Evolutionary conservation across 192 early-diverging fungal species (phyloP), one percentile per base, ranked within the genome.

Genomic region (Phlyctochytrium planicorne): DNA sequence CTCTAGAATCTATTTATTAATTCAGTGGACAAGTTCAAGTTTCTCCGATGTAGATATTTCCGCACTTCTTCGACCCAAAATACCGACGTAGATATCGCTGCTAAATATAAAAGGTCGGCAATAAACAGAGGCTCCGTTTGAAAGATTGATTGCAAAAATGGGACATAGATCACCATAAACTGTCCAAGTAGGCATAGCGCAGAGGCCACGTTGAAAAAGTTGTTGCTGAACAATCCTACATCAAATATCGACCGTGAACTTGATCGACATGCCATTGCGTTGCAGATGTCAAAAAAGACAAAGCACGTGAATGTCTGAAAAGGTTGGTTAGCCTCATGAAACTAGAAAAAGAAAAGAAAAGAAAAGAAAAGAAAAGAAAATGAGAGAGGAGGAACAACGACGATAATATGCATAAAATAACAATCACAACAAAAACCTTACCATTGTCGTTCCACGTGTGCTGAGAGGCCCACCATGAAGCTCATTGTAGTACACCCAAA

Each of bases 281-380:
- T 98, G 80, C 93, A 97, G 87, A 97, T 91, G 71, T 96, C 95
- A 75, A 94, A 97, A 62, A 95, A 88, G 33, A 98, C 94, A 83
- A 98, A 95, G 32, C 90, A 90, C 2, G 96, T 97, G 70, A 98
- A 98, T 0, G 96, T 96, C 92, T 93, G 82, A 17, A 25, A 57
- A 20, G 4, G 25, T 57, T 25, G 27, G 55, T 14, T n/a, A n/a
- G n/a, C n/a, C n/a, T n/a, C n/a, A n/a, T n/a, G n/a, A n/a, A n/a
- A n/a, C n/a, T n/a, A n/a, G n/a, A n/a, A n/a, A n/a, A n/a, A n/a
- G n/a, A n/a, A n/a, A n/a, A n/a, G n/a, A n/a, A n/a, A n/a, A n/a
- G n/a, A n/a, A n/a, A n/a, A n/a, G n/a, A n/a, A n/a, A n/a, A n/a
- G n/a, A n/a, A n/a, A n/a, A n/a, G n/a, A n/a, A n/a, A n/a, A n/a